A percentile compares a stretch with the other conserved stretches of the same genome.
These are phyloP conservation scores for Aspergillus sp. DNA, from an alignment of 2,329 filamentous ascomycete genomes.

Conservation along the genomic window DNA sequence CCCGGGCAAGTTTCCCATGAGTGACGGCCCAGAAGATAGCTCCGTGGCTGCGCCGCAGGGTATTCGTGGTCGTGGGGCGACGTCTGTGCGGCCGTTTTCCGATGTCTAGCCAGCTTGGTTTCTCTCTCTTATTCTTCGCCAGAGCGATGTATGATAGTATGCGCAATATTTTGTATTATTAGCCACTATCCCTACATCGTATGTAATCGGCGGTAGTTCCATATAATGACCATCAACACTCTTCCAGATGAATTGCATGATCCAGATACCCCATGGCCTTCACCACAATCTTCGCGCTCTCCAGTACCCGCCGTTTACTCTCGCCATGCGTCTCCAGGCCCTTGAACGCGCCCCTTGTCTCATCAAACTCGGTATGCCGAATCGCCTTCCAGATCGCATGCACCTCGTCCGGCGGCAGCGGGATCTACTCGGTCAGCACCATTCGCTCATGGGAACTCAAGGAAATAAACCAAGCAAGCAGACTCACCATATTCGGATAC, in stretches of 20 bases:
- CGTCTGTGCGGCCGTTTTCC: conserved; percentile 29
- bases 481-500: conserved; percentile 58
- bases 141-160: too few relatives aligned
- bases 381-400: conserved; percentile 68
- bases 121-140: not conserved
- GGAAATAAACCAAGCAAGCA: conserved; percentile 1
- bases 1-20: conserved; percentile 32
- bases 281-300: conserved; percentile 75
- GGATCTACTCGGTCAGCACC: conserved; percentile 54
- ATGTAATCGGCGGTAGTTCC: too few relatives aligned
- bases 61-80: conserved; percentile 22
- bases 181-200: too few relatives aligned
- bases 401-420: conserved; percentile 63
- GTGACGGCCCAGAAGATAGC: conserved; percentile 25
- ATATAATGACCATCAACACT: conserved; percentile 5
- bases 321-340: conserved; percentile 59
- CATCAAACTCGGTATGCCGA: conserved; percentile 59
- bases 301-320: conserved; percentile 64
- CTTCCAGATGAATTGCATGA: conserved; percentile 30
- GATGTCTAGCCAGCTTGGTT: conserved; percentile 16
- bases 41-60: conserved; percentile 23
- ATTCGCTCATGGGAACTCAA: too few relatives aligned
- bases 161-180: too few relatives aligned
- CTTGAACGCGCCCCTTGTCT: conserved; percentile 66
- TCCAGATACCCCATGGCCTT: conserved; percentile 37